Evolutionary conservation across 2,329 filamentous ascomycete genomes (phyloP), one percentile per base, ranked within the genome.

Genomic region (Alternaria hordeiaustralica): DNA sequence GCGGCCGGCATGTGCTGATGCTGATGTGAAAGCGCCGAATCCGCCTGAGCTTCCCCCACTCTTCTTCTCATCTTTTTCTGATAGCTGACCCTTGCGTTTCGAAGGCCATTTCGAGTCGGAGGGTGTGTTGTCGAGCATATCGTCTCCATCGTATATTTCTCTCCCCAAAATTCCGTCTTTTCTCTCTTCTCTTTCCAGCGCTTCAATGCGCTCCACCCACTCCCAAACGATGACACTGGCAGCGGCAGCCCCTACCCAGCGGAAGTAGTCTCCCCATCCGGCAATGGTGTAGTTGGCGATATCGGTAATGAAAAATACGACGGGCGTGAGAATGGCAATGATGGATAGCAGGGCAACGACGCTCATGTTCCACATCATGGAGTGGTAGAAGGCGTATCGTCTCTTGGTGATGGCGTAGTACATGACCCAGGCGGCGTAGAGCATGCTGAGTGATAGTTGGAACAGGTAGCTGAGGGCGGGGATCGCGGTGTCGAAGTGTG

Each of bases 211-310:
- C 80, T 97, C 94, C 4, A 97, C 94, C 94, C 94, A 97, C 80
- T 97, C 94, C 94, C 94, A 97, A 3, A 97, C 94, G 21, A 97
- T 92, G n/a, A 97, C 94, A 80, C 93, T 97, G 26, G 94, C 94
- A 2, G 94, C 94, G 0, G 94, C 94, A 1, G 94, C 94, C 51
- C 94, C 94, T n/a, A 97, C 94, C 94, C 94, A 97, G 73, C 94
- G 87, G 49, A 97, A 94, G 75, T 97, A 97, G 75, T 97, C 94
- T 75, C 94, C 94, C 94, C 94, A 97, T 9, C 92, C 93, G 43
- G 92, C 92, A 65, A 97, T 90, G 65, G 93, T 89, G 25, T 93
- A 91, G 73, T 95, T 90, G 9, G 91, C 90, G 53, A 97, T 94
- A 76, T 97, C 94, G 70, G 96, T 85, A 61, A 97, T 92, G 78